Conservation (phyloP, 225 moss, liverwort and hornwort species). For the Sphagnum contortum region DNA sequence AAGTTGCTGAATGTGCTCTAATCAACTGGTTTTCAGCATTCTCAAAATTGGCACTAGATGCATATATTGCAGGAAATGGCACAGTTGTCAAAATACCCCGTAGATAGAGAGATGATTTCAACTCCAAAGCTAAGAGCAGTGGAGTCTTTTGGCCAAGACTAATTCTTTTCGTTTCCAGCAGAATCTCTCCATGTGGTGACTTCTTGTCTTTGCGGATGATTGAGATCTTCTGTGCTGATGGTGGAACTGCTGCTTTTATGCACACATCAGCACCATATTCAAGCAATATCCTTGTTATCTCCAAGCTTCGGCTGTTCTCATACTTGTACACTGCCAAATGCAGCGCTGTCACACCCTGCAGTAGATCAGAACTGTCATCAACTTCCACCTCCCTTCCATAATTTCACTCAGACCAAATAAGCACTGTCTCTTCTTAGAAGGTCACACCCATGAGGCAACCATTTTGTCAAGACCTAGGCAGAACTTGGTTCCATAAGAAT, state of each 20-base stretch:
- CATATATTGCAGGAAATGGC: background rate
- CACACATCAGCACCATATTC: constrained; percentile 52
- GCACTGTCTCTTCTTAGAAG: too few relatives aligned
- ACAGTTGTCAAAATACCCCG: constrained; percentile 29
- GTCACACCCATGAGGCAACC: too few relatives aligned
- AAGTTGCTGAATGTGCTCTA: too few relatives aligned
- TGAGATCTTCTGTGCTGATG: constrained; percentile 82
- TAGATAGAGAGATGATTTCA: constrained; percentile 83
- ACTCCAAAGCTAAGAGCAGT: constrained; percentile 76
- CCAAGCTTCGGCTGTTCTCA: constrained; percentile 56
- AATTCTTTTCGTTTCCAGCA: constrained; percentile 65
- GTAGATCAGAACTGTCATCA: background rate
- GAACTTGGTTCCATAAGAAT: too few relatives aligned
- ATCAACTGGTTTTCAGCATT: too few relatives aligned
- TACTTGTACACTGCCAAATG: constrained; percentile 92
- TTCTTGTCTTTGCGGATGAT: constrained; percentile 59
- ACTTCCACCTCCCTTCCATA: too few relatives aligned
- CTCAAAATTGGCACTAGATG: too few relatives aligned
- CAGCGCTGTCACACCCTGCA: constrained; percentile 82
- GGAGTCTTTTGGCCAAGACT: constrained; percentile 76
- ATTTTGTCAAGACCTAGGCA: too few relatives aligned
- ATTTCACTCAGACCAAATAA: too few relatives aligned
- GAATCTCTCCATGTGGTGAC: constrained; percentile 1
- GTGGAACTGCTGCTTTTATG: constrained; percentile 73
- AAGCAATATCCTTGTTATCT: constrained; percentile 38